These are phyloP conservation scores for Rhodomyrtus psidioides DNA, from an alignment of 441 rosid species.

Conservation along the genomic window DNA sequence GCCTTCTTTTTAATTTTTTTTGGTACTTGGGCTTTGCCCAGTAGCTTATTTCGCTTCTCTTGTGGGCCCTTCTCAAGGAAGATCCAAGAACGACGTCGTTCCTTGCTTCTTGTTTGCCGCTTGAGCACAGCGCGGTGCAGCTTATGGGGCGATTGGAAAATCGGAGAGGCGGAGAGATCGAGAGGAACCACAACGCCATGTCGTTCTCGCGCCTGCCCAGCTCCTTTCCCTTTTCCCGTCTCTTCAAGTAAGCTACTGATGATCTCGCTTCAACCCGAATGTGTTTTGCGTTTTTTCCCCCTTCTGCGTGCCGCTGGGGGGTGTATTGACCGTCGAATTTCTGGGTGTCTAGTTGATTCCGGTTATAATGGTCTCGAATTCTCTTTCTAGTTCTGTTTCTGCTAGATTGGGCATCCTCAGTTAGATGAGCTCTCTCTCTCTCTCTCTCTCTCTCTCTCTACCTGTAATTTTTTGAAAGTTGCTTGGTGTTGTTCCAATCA, in stretches of 20 bases:
- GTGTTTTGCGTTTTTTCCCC: not conserved
- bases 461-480: not conserved
- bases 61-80: not conserved
- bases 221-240: constrained; percentile 3
- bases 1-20: not conserved
- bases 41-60: not conserved
- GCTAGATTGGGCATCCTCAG: not conserved
- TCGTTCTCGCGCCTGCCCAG: constrained; percentile 4
- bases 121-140: not conserved
- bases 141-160: not conserved
- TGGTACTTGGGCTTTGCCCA: not conserved
- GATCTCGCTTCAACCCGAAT: not conserved
- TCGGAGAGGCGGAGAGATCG: not conserved
- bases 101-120: not conserved
- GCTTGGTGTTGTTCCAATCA: not conserved
- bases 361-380: not conserved
- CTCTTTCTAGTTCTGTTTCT: not conserved
- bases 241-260: not conserved
- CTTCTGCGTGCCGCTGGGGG: not conserved
- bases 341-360: not conserved
- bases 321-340: not conserved
- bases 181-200: not conserved
- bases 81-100: not conserved
- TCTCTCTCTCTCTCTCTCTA: not conserved
- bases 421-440: not conserved